Percentiles rank a stretch among this genome's conserved stretches.
Conservation (phyloP, 331 rosid genomes). For the Erythrophleum ivorense region DNA sequence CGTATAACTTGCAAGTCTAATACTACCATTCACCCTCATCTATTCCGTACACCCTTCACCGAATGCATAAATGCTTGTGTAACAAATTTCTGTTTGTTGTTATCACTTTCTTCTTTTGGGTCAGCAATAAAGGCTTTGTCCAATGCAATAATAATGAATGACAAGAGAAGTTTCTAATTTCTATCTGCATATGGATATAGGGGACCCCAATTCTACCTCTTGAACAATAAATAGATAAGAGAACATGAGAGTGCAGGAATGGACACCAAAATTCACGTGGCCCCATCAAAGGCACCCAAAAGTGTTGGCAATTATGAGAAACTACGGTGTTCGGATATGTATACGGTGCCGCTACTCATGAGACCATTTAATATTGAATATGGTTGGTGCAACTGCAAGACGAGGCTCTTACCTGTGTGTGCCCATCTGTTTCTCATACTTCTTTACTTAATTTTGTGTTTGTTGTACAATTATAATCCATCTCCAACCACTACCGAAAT, state of each 20-base stretch:
- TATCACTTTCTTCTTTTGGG: no score
- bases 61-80: no score
- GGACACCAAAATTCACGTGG: neutral
- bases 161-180: neutral
- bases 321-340: conserved; percentile 10
- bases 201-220: neutral
- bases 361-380: conserved; percentile 37
- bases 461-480: conserved; percentile 26
- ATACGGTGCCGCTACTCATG: conserved; percentile 38
- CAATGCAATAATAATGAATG: neutral
- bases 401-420: no score
- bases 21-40: no score
- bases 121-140: no score
- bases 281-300: neutral
- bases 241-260: no score
- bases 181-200: neutral
- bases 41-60: no score
- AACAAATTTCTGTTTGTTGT: no score
- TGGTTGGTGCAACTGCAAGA: neutral
- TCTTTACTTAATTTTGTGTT: neutral
- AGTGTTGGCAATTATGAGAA: conserved; percentile 27
- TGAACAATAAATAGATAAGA: no score
- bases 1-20: no score
- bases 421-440: no score
- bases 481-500: conserved; percentile 12